Conservation (phyloP, 2,329 filamentous ascomycete species). For the Ophiostoma australiae region DNA sequence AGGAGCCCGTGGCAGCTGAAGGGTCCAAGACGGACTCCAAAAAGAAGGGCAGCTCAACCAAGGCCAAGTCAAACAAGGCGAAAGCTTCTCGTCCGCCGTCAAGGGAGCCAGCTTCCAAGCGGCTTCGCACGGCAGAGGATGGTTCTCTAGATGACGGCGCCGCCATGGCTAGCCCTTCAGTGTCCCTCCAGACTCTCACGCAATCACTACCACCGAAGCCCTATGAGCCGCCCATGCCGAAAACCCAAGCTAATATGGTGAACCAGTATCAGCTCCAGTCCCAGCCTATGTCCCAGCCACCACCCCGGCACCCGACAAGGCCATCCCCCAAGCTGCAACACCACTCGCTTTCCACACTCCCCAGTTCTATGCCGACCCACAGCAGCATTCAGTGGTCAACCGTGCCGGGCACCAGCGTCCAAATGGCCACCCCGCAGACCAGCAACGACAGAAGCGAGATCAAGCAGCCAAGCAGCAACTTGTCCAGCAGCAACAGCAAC, state of each 20-base stretch:
- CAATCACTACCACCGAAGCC: neutral
- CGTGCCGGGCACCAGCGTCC: neutral
- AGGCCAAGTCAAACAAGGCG: neutral
- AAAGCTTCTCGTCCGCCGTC: neutral
- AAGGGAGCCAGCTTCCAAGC: neutral
- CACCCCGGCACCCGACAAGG: neutral
- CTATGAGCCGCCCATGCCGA: neutral
- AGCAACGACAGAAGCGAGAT: neutral
- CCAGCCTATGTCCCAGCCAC: neutral
- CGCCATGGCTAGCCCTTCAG: neutral
- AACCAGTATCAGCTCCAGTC: neutral
- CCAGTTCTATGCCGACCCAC: neutral
- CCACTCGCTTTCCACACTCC: neutral
- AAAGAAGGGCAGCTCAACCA: neutral
- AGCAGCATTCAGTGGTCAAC: neutral
- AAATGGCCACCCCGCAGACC: neutral
- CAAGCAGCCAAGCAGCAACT: constrained; percentile 8
- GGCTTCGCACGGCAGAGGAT: neutral
- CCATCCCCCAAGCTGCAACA: neutral
- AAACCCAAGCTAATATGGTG: neutral
- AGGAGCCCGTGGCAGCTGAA: neutral
- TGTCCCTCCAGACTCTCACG: neutral
- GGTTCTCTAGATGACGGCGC: neutral
- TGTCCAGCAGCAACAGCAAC: constrained; percentile 5
- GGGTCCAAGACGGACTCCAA: neutral